A percentile compares a stretch with the other conserved stretches of the same genome.
phyloP scores from a whole-genome alignment of 2,329 filamentous ascomycete species.

The Onygena corvina region DNA sequence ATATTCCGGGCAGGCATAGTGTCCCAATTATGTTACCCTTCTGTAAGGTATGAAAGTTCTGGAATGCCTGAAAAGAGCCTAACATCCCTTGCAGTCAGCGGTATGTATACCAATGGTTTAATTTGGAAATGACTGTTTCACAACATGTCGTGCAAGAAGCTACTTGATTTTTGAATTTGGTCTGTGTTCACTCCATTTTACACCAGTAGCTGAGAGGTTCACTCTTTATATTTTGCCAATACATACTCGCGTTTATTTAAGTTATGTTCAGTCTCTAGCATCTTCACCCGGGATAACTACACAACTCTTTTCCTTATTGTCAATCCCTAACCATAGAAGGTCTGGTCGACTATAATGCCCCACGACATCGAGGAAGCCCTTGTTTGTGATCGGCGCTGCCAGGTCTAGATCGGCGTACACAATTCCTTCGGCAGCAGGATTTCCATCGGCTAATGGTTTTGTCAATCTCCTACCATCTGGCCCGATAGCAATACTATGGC shows the following conservation, averaged over 20 bases:
- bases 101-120: no score
- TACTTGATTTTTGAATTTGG: no score
- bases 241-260: no score
- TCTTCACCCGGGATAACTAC: neutral
- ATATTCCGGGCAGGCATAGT: slow-evolving; percentile 8
- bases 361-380: slow-evolving; percentile 35
- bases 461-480: slow-evolving; percentile 41
- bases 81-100: no score
- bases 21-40: neutral
- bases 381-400: slow-evolving; percentile 31
- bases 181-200: no score
- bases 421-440: slow-evolving; percentile 34
- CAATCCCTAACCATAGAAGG: slow-evolving; percentile 38
- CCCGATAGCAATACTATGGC: slow-evolving; percentile 38
- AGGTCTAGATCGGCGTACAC: slow-evolving; percentile 41
- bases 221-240: no score
- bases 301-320: neutral
- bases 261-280: neutral
- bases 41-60: no score
- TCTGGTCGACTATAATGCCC: slow-evolving; percentile 44
- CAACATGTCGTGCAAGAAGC: no score
- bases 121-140: no score
- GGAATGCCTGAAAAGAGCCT: no score
- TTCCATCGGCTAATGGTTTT: slow-evolving; percentile 20
- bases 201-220: no score